Base-by-base conservation (phyloP, 768 basidiomycete species). In the Galerina marginata region DNA sequence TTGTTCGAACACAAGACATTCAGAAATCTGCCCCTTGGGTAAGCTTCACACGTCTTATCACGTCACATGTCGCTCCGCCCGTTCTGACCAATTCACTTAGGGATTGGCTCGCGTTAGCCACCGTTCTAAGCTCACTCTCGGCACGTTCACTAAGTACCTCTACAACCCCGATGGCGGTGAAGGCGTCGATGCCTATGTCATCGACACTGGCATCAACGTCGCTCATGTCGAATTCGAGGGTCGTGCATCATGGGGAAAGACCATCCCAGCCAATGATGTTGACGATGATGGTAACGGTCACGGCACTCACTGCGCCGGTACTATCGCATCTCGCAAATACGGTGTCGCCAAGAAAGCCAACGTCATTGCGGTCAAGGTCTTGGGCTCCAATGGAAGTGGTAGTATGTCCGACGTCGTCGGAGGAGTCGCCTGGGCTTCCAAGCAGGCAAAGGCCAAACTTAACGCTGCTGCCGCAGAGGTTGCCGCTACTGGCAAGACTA, bases 201-300 rank as follows among this genome's bases (percentile, higher is more conserved):
- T 93, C 66, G 92, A 93, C 74, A 95, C 93, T 23, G 95, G 95
- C 68, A 92, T 99, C 84, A 91, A 96, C 79, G 72, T 91, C 62
- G 58, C 83, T 9, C 97, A 99, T 73, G 77, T 79, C 20, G 92
- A 98, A 68, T 96, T 99, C 67, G 87, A 91, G 69, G 94, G 92
- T 23, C 93, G 95, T 59, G 95, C 95, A 1, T 76, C 68, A 11
- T 99, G 97, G 97, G 97, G 96, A 47, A 91, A 88, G 81, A 99
- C 97, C 16, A 83, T 99, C 63, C 95, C 96, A 7, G 51, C 69
- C 68, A 86, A 90, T 67, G 95, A 96, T 65, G 83, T 82, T 4
- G 96, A 99, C 67, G 84, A 86, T 64, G 97, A 99, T 68, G 92
- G 87, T 58, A 98, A 99, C 74, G 97, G 97, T 63, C 97, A 99